Evolutionary conservation across 2,329 filamentous ascomycete genomes (phyloP), one percentile per base, ranked within the genome.

Genomic region (Alternaria sp.): DNA sequence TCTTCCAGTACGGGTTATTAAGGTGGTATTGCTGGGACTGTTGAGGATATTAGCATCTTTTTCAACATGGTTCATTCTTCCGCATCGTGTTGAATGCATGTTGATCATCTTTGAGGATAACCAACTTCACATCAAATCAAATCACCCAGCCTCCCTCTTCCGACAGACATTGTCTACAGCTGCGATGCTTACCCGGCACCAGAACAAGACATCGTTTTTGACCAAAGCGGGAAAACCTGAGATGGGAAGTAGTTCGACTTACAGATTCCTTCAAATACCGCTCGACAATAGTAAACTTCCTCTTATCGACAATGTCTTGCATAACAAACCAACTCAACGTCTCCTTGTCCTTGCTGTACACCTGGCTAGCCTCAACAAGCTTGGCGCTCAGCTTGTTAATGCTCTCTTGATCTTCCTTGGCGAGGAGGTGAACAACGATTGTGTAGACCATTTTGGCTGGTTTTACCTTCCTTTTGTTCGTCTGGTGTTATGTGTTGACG

Each of bases 211-310:
- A 17, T 17, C 17, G 17, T 17, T 17, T 17, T 17, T 17, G 17
- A 17, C 17, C 17, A 17, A 17, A 17, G 17, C 17, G 17, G 17
- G 17, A 17, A 17, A 17, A 17, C 17, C 17, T 17, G 21, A 28
- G 8, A 28, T 28, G 23, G 21, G 34, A 33, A 10, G 56, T 23
- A 33, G 17, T 26, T 0, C 4, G 31, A 80, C 84, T 58, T 75
- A 88, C 85, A 50, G 79, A 80, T 74, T 92, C 90, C 60, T 88
- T 82, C 69, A 85, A 83, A 77, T 91, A 92, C 31, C 90, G 81
- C 79, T 92, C 90, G 45, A 92, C 89, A 68, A 92, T 90, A 46
- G 87, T 90, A 77, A 92, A 92, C 49, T 88, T 86, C 57, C 88
- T 82, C 42, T 83, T 82, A 74, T 92, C 89, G 68, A 85, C 81